Conservation (phyloP, 169 alveolate genomes). For the Miamiensis avidus region DNA sequence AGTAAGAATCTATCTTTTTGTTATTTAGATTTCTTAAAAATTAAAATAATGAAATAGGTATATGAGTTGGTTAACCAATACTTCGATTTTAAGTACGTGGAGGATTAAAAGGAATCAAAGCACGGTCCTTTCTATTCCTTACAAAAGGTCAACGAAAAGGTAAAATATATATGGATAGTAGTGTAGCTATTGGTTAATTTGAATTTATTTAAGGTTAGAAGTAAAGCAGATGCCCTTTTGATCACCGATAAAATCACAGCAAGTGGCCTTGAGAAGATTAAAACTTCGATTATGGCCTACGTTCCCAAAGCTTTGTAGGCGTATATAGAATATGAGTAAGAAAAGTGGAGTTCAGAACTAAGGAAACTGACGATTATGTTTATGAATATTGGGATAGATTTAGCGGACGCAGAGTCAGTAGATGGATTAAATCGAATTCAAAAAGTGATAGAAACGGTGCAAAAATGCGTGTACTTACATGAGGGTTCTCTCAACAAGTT, state of each 20-base stretch:
- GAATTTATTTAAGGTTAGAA: conserved; percentile 18
- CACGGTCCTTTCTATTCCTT: background rate
- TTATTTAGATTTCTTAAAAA: no score
- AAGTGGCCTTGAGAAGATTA: conserved; percentile 49
- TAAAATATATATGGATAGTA: no score
- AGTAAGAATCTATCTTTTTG: background rate
- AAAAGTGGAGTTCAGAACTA: conserved; percentile 77
- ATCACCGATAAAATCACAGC: conserved; percentile 66
- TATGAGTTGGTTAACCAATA: background rate
- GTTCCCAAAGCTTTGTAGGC: conserved; percentile 82
- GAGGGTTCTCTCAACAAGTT: conserved; percentile 83
- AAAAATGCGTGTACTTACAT: conserved; percentile 70
- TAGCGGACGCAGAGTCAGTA: conserved; percentile 65
- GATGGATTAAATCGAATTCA: conserved; percentile 74
- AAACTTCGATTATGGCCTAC: conserved; percentile 57
- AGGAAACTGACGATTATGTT: conserved; percentile 82
- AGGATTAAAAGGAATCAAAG: background rate
- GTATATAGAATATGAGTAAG: conserved; percentile 73
- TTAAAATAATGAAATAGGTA: background rate
- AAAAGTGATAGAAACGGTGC: conserved; percentile 70
- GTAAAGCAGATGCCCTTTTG: conserved; percentile 78
- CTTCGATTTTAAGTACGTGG: background rate
- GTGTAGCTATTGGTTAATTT: no score
- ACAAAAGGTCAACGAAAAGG: background rate
- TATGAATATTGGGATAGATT: conserved; percentile 70